phyloP scores from a whole-genome alignment of 2,329 filamentous ascomycete genomes.

The Fusarium verrucosum region DNA sequence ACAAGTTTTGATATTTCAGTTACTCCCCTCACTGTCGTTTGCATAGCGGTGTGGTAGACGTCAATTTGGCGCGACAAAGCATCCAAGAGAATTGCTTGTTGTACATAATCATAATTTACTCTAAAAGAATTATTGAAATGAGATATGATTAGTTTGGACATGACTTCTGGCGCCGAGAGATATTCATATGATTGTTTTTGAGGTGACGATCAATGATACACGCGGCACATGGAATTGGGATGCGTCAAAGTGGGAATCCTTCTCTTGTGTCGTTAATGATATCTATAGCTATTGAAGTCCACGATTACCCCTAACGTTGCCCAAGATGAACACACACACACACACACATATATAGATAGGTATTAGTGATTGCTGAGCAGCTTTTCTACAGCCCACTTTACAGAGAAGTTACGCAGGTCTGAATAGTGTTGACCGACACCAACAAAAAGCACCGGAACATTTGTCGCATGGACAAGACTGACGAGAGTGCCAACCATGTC shows the following conservation, averaged over 20 bases:
- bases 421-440: constrained; percentile 77
- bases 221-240: neutral
- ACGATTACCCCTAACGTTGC: neutral
- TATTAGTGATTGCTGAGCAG: constrained; percentile 62
- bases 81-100: constrained; percentile 24
- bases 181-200: neutral
- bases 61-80: constrained; percentile 16
- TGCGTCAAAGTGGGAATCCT: neutral
- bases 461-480: constrained; percentile 96
- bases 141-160: neutral
- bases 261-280: constrained; percentile 19
- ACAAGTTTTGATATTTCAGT: constrained; percentile 24
- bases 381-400: constrained; percentile 75
- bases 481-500: constrained; percentile 97
- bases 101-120: constrained; percentile 45
- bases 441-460: constrained; percentile 94
- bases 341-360: no score
- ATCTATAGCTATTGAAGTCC: constrained; percentile 1
- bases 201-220: neutral
- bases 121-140: constrained; percentile 23
- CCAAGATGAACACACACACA: constrained; percentile 15
- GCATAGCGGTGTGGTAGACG: constrained; percentile 38
- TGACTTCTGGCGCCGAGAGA: neutral
- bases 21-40: constrained; percentile 25
- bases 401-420: constrained; percentile 73